phyloP scores from a whole-genome alignment of 1,139 yeast genomes.

The Debaryomyces singareniensis region DNA sequence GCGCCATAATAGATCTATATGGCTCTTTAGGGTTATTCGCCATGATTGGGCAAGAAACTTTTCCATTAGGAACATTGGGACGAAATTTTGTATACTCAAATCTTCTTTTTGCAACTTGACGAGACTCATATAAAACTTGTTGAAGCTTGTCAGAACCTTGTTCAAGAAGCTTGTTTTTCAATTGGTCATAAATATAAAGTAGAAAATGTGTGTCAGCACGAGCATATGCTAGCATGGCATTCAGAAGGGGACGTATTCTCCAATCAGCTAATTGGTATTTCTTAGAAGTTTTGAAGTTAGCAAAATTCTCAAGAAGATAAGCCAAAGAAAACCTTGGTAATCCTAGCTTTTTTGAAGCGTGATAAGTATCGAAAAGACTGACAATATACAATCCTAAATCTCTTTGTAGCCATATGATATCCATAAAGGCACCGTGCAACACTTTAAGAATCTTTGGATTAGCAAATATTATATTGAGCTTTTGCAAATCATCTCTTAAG shows the following conservation, averaged over 20 bases:
- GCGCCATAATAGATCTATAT: slow-evolving; percentile 52
- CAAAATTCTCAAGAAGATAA: slow-evolving; percentile 71
- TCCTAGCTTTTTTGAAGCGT: slow-evolving; percentile 75
- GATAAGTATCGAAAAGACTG: slow-evolving; percentile 85
- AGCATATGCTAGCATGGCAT: slow-evolving; percentile 80
- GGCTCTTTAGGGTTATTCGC: slow-evolving; percentile 47
- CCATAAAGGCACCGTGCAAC: slow-evolving; percentile 96
- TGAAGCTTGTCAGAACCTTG: slow-evolving; percentile 15
- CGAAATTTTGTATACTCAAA: slow-evolving; percentile 69
- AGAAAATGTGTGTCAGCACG: slow-evolving; percentile 93
- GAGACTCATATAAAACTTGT: slow-evolving; percentile 66
- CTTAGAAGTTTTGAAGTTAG: slow-evolving; percentile 82
- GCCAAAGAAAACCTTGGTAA: slow-evolving; percentile 83
- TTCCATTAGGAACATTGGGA: slow-evolving; percentile 31
- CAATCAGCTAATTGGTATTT: slow-evolving; percentile 96
- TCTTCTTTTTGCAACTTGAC: slow-evolving; percentile 75
- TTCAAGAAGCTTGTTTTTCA: slow-evolving; percentile 59
- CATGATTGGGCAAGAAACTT: slow-evolving; percentile 44
- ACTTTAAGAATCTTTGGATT: slow-evolving; percentile 79
- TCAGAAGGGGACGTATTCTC: slow-evolving; percentile 82
- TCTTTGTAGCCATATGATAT: slow-evolving; percentile 93
- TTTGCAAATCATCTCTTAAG: slow-evolving; percentile 64
- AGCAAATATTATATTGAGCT: slow-evolving; percentile 69
- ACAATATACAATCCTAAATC: slow-evolving; percentile 91
- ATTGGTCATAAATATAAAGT: slow-evolving; percentile 69